Base-by-base conservation (phyloP, 2,329 filamentous ascomycete genomes). In the Thermomyces lanuginosus region DNA sequence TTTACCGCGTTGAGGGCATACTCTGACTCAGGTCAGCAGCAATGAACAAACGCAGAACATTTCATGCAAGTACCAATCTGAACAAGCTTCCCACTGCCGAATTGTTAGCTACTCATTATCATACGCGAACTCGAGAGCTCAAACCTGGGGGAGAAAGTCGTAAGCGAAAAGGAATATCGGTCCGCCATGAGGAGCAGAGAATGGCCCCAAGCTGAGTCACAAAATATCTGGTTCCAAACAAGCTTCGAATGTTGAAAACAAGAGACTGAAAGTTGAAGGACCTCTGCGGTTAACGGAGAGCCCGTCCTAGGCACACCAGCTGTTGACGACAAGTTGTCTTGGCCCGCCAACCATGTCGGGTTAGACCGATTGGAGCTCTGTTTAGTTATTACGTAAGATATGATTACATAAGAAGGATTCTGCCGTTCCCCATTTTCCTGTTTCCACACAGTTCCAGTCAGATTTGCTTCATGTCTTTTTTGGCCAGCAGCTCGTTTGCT, bases 1-100 rank as follows among this genome's bases (percentile, higher is more conserved):
- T 98, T 98, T 55, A 98, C 89, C 37, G 89, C 89, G 55, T 95
- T 95, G 53, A 98, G 67, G 41, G 89, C 89, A 78, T 98, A 98
- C 66, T 98, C 89, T 98, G 45, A n/a, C 29, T 36, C 38, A 37
- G 29, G 46, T 41, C 29, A 44, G 36, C 27, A 24, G 15, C 8
- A 24, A 20, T 34, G 12, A 24, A 26, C 19, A n/a, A n/a, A 16
- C 19, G 9, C 12, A n/a, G 13, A 22, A 22, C 28, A 11, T 13
- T 33, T 39, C 35, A 27, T 19, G 22, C 19, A 27, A 44, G 58
- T 43, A 81, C 86, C 86, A 61, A 98, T 95, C 64, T 98, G 89
- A 41, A 95, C 86, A 64, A 98, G 77, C 68, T 98, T 98, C 56
- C 89, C 89, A 59, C 89, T 95, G 44, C 44, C 35, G 32, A 25